phyloP scores from a whole-genome alignment of 2,329 filamentous ascomycete species.

The Exophiala spinifera region DNA sequence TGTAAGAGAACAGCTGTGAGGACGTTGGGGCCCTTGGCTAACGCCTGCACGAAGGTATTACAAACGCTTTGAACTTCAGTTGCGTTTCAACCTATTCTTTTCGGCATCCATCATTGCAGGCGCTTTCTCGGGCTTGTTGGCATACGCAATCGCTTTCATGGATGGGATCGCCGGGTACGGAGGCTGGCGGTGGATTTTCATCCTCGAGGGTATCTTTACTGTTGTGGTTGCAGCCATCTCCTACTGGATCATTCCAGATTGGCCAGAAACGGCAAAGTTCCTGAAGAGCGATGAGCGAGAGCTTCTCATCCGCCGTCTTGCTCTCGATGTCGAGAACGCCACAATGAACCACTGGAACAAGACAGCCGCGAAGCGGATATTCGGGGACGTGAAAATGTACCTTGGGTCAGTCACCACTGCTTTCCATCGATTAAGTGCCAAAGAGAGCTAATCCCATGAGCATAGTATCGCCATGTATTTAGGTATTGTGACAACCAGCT shows the following conservation, averaged over 20 bases:
- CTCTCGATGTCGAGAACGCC: conserved; percentile 29
- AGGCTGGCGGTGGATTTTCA: conserved; percentile 39
- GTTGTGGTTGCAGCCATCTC: conserved; percentile 30
- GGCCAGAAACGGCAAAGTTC: conserved; percentile 35
- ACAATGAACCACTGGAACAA: conserved; percentile 34
- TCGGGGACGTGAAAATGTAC: conserved; percentile 37
- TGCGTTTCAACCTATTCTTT: conserved; percentile 36
- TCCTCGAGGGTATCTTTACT: conserved; percentile 36
- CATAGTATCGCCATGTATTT: conserved; percentile 32
- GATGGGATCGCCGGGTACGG: conserved; percentile 38
- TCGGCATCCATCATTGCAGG: conserved; percentile 40
- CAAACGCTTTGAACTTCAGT: conserved; percentile 38
- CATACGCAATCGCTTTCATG: conserved; percentile 53
- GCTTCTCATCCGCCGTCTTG: conserved; percentile 36
- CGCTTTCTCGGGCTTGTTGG: conserved; percentile 48
- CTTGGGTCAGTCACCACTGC: conserved; percentile 25
- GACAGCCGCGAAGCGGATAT: conserved; percentile 30
- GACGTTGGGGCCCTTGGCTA: conserved; percentile 29
- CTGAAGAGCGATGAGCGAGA: conserved; percentile 33
- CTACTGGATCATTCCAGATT: conserved; percentile 34
- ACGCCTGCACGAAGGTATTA: conserved; percentile 34
- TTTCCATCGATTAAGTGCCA: conserved; percentile 24
- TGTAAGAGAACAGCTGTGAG: conserved; percentile 19
- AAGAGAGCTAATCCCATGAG: conserved; percentile 17
- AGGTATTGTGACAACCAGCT: conserved; percentile 36